Base-by-base conservation (phyloP, 345 rosid genomes). In the Physaria fendleri region DNA sequence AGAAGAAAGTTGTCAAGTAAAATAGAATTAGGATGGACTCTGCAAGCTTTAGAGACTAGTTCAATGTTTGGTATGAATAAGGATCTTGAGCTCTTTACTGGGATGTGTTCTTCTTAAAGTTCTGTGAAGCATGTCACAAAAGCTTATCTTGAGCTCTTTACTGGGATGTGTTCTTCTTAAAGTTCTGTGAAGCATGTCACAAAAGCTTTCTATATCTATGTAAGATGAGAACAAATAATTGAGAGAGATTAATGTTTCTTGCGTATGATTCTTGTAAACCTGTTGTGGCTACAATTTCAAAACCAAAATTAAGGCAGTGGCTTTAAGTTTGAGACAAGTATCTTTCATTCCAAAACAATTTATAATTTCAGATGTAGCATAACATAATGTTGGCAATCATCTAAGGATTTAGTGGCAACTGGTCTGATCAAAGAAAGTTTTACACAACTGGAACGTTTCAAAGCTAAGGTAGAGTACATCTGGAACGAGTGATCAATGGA, bases 1-100 rank as follows among this genome's bases (percentile, higher is more conserved):
- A 73, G 64, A 77, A 77, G 55, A 64, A 47, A 70, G 62, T 48
- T 47, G 22, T 41, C 41, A 56, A 62, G 56, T 63, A 41, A 70
- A 59, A 13, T 28, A n/a, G 41, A 4, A 27, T 6, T 9, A 14
- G 35, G 20, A 46, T 11, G 64, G 13, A 37, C 11, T 46, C 20
- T 20, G 33, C 42, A 38, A 21, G 43, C 51, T 66, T 51, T 18
- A 11, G 12, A 18, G 40, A 30, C 18, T 40, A 21, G 46, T 18
- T 23, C 45, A 43, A 53, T 30, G 54, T 24, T 49, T 1, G 11
- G 40, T 15, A 32, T 8, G 15, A 44, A 21, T 57, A 28, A 66
- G 25, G 56, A 37, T 37, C 42, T 56, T 25, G 18, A n/a, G n/a
- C n/a, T n/a, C n/a, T n/a, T n/a, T n/a, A n/a, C n/a, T n/a, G n/a